phyloP scores from a whole-genome alignment of 2,329 filamentous ascomycete species.

The Dothiorella sarmentorum region DNA sequence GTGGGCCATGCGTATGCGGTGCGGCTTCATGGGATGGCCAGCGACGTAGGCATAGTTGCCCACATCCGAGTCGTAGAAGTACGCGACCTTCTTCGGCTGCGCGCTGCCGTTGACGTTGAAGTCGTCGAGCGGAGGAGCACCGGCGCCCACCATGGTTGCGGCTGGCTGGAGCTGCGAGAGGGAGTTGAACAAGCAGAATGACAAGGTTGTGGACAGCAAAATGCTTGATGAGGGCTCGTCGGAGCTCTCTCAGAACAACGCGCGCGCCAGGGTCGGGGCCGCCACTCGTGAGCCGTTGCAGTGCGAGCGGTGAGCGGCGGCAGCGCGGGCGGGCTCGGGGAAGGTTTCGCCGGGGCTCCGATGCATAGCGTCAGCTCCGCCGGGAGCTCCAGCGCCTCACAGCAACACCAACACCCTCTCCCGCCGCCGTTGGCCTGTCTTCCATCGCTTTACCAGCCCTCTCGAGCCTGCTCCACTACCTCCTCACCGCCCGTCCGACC shows the following conservation, averaged over 20 bases:
- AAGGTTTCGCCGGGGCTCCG: constrained; percentile 6
- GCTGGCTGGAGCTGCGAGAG: background rate
- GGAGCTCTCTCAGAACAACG: constrained; percentile 1
- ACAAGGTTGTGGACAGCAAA: background rate
- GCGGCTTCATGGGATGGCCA: constrained; percentile 65
- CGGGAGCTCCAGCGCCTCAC: constrained; percentile 14
- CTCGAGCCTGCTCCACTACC: background rate
- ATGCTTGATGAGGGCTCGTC: background rate
- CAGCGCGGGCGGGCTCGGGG: background rate
- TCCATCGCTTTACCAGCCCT: background rate
- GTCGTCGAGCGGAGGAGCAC: constrained; percentile 20
- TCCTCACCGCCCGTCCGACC: constrained; percentile 1
- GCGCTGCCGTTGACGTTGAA: constrained; percentile 26
- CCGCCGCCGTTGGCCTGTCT: constrained; percentile 1
- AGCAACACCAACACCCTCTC: background rate
- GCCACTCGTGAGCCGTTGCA: background rate
- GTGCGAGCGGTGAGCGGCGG: constrained; percentile 6
- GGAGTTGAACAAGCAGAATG: background rate
- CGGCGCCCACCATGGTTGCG: constrained; percentile 20
- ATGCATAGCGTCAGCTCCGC: constrained; percentile 7
- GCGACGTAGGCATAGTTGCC: constrained; percentile 95
- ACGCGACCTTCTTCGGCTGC: constrained; percentile 71
- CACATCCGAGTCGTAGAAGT: constrained; percentile 98
- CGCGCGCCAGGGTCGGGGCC: background rate
- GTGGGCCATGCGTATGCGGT: constrained; percentile 63